phyloP scores from a whole-genome alignment of 805 yeast species.

The Blastobotrys robertii region DNA sequence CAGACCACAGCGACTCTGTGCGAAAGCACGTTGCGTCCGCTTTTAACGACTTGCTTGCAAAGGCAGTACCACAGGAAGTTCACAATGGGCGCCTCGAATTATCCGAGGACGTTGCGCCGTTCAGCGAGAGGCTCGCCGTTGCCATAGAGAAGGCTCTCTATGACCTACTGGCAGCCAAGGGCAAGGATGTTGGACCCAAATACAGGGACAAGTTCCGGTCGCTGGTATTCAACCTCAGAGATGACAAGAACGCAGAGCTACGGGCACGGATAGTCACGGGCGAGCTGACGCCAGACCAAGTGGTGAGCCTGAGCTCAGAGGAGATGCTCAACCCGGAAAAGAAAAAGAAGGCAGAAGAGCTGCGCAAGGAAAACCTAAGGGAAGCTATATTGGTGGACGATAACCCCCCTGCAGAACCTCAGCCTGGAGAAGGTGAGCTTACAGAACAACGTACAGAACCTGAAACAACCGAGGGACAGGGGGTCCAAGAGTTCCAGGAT shows the following conservation, averaged over 20 bases:
- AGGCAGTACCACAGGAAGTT: too few relatives aligned
- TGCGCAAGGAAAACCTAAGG: constrained; percentile 56
- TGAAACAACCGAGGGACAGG: too few relatives aligned
- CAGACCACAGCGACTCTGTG: too few relatives aligned
- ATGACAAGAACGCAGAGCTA: constrained; percentile 44
- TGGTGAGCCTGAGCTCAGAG: constrained; percentile 58
- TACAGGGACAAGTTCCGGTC: constrained; percentile 66
- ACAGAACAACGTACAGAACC: too few relatives aligned
- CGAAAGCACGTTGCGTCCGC: too few relatives aligned
- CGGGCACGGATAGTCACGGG: constrained; percentile 49
- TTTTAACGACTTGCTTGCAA: too few relatives aligned
- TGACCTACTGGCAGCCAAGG: constrained; percentile 27
- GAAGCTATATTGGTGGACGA: constrained; percentile 54
- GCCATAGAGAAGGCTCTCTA: constrained; percentile 44
- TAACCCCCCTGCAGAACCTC: background rate
- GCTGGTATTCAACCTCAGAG: constrained; percentile 49
- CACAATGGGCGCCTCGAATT: constrained; percentile 1
- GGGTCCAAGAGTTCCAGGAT: background rate
- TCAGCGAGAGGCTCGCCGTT: constrained; percentile 36
- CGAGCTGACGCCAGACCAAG: constrained; percentile 42
- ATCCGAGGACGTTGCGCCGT: constrained; percentile 23
- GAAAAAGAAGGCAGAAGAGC: constrained; percentile 58
- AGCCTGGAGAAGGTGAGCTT: too few relatives aligned
- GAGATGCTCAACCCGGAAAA: constrained; percentile 73
- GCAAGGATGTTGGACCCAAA: constrained; percentile 29